Percentiles rank a stretch among this genome's conserved stretches.
Conservation (phyloP, 208 protist genomes). For the Vickermania ingenoplastis region DNA sequence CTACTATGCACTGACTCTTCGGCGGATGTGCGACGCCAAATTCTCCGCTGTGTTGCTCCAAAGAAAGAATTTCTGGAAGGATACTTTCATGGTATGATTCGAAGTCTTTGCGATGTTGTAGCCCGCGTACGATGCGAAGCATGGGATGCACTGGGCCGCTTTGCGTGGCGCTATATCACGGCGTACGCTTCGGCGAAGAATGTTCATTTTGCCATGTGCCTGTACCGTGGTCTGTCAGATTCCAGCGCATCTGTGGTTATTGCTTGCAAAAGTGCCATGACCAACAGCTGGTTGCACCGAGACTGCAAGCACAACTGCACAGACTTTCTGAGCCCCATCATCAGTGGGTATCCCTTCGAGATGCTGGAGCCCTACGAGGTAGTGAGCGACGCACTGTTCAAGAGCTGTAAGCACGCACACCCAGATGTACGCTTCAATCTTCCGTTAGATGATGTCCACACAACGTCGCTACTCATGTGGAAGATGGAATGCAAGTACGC, state of each 20-base stretch:
- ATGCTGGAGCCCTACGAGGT: conserved; percentile 43
- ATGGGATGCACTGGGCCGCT: conserved; percentile 77
- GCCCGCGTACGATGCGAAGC: conserved; percentile 70
- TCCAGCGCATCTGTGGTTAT: conserved; percentile 53
- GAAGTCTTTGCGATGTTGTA: conserved; percentile 62
- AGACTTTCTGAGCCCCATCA: conserved; percentile 57
- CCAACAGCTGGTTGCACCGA: conserved; percentile 79
- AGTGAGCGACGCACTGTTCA: conserved; percentile 48
- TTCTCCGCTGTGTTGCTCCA: conserved; percentile 56
- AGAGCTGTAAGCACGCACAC: conserved; percentile 41
- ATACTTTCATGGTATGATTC: conserved; percentile 83
- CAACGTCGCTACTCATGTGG: conserved; percentile 64
- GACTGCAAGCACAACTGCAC: conserved; percentile 57
- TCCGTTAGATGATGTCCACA: conserved; percentile 41
- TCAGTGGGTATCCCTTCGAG: conserved; percentile 25
- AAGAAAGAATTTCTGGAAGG: conserved; percentile 82
- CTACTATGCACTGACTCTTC: conserved; percentile 68
- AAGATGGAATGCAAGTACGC: conserved; percentile 49
- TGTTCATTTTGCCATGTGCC: conserved; percentile 32
- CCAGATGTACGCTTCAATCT: conserved; percentile 27
- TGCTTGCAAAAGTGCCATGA: conserved; percentile 66
- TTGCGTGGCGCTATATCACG: conserved; percentile 77
- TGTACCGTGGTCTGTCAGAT: conserved; percentile 56
- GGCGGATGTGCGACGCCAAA: conserved; percentile 73
- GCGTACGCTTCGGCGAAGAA: conserved; percentile 61